Evolutionary conservation across 805 yeast genomes (phyloP), one percentile per base, ranked within the genome.

Genomic region (Starmera pachycereana): DNA sequence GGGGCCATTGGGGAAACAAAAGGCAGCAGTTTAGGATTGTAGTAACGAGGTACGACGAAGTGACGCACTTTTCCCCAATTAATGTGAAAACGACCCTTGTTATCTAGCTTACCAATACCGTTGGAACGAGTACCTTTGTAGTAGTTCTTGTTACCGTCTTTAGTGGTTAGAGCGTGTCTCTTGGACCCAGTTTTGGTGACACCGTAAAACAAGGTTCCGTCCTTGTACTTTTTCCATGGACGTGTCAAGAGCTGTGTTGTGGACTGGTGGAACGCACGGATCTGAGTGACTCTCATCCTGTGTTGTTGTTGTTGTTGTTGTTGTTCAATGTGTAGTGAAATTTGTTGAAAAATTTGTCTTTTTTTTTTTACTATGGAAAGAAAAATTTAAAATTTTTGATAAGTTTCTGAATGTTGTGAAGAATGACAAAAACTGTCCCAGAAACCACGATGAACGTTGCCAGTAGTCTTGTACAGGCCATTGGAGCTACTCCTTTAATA

Each of bases 51-150:
- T 9, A 78, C 87, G 3, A 85, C 95, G 61, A 80, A 92, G 0
- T 97, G 87, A 53, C 96, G 73, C 28, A 90, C 97, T 56, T 81
- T 87, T 35, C 63, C 61, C 86, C 95, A 90, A 63, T 85, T 73
- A 45, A 92, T 74, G 7, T 74, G 66, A 61, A 87, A 92, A 18
- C 74, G 72, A 40, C 95, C 97, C 44, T 69, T 71, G 30, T 70
- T 67, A 40, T 92, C 82, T 56, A 81, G 76, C 39, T 68, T 70
- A 58, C 99, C 99, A 46, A 87, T 76, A 60, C 97, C 97, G 4
- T 95, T 74, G 6, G 98, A 85, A 43, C 97, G 76, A 18, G 97
- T 92, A 68, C 99, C 99, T 61, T 92, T 92, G 66, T 92, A 92
- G 65, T 71, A 84, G 52, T 84, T 81, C 67, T 89, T 88, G 64